Evolutionary conservation across 805 yeast genomes (phyloP), one percentile per base, ranked within the genome.

Genomic region (Metschnikowia santaceciliae): DNA sequence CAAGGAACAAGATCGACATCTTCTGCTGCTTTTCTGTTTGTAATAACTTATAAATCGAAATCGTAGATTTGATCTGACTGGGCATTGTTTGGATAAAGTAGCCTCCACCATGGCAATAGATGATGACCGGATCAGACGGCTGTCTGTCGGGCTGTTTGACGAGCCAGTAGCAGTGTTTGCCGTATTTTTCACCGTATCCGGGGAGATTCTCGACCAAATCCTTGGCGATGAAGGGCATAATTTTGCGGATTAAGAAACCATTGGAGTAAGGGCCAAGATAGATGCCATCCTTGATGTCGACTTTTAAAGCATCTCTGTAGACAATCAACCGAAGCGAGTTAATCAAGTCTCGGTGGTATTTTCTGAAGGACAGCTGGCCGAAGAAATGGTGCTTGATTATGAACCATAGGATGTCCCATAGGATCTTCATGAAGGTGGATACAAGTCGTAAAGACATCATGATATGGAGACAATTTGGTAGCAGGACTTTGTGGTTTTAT

Each of bases 51-150:
- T 69, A 63, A 6, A 69, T 55, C 6, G 68, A 55, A 15, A 72
- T 49, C 7, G 70, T 20, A 0, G 68, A 58, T 44, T 66, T 65
- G 26, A 71, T 40, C 49, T 73, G 78, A 33, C 57, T 47, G 1
- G 64, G 63, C 46, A 56, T 59, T 10, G 70, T 61, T 40, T 69
- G 69, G 39, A 70, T 53, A 44, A 61, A 67, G 54, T 61, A 72
- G 6, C 75, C 75, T 2, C 78, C 78, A 14, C 78, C 77, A 52
- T 74, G 78, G 7, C 62, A 52, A 42, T 61, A 74, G 17, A 74
- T 52, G 10, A 74, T 48, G 32, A 70, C 59, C 20, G 72, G 72
- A 48, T 66, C 72, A 1, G 48, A 49, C 1, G 60, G 50, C 5
- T 56, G 58, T 39, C 62, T 57, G 37, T 58, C 58, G 11, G 63